Evolutionary conservation across 768 basidiomycete species (phyloP).

Genomic region (Russula sp.): DNA sequence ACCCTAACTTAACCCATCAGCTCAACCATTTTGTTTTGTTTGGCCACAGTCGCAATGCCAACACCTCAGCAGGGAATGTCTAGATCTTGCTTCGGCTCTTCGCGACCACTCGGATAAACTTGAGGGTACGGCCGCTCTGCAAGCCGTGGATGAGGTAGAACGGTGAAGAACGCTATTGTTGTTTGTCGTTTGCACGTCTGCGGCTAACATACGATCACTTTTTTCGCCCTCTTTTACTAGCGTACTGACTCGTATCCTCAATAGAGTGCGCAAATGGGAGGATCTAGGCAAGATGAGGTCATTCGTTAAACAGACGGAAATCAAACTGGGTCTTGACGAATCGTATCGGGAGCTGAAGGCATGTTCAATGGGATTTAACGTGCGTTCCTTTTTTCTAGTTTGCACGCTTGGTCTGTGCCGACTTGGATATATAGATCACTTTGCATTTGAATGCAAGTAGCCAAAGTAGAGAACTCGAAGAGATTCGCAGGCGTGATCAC

Average conservation of each 20-base stretch:
- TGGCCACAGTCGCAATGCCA: constrained; percentile 24
- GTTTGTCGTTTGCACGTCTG: neutral
- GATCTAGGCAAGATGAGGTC: constrained; percentile 23
- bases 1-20: neutral
- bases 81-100: constrained; percentile 17
- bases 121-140: constrained; percentile 25
- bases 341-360: constrained; percentile 27
- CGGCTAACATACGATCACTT: neutral
- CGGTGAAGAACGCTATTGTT: constrained; percentile 2
- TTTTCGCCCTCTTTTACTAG: neutral
- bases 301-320: constrained; percentile 27
- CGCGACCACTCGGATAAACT: constrained; percentile 22
- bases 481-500: constrained; percentile 27
- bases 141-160: constrained; percentile 29
- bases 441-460: constrained; percentile 18
- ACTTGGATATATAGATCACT: constrained; percentile 12
- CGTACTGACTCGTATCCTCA: constrained; percentile 21
- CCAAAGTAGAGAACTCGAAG: constrained; percentile 25
- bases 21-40: neutral
- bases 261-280: constrained; percentile 23
- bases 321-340: constrained; percentile 23
- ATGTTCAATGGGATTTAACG: constrained; percentile 24
- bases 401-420: neutral
- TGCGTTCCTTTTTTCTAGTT: neutral
- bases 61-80: constrained; percentile 23